A percentile compares a stretch with the other conserved stretches of the same genome.
phyloP scores from a whole-genome alignment of 306 rosid genomes.

The Glycyrrhiza uralensis region DNA sequence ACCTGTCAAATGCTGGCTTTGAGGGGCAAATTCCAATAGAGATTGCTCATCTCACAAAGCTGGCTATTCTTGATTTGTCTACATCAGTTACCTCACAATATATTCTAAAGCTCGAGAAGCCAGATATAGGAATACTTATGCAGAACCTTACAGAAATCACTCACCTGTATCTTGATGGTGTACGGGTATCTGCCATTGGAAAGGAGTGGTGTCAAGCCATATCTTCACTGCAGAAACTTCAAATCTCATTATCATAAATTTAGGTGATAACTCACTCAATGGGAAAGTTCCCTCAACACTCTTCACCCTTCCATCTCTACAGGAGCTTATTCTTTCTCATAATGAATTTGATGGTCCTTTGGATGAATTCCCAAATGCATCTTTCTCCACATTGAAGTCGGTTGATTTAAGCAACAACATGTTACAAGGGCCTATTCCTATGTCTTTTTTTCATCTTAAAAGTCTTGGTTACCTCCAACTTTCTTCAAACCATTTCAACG shows the following conservation, averaged over 20 bases:
- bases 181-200: constrained; percentile 27
- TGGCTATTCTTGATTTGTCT: constrained; percentile 22
- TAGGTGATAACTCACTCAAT: neutral
- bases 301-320: neutral
- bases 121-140: constrained; percentile 5
- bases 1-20: constrained; percentile 33
- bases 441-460: constrained; percentile 24
- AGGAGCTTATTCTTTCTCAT: neutral
- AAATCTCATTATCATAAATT: neutral
- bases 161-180: constrained; percentile 41
- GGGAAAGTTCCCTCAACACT: neutral
- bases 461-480: constrained; percentile 37
- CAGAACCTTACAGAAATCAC: constrained; percentile 26
- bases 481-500: constrained; percentile 48
- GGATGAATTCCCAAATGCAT: neutral
- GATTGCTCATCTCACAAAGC: constrained; percentile 29
- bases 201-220: constrained; percentile 37
- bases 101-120: constrained; percentile 18
- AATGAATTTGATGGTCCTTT: constrained; percentile 10
- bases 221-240: neutral
- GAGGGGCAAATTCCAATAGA: constrained; percentile 22
- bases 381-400: neutral
- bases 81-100: neutral
- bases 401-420: constrained; percentile 44
- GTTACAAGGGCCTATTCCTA: constrained; percentile 42